Evolutionary conservation across 2,329 filamentous ascomycete species (phyloP).

Genomic region (Capronia americana): DNA sequence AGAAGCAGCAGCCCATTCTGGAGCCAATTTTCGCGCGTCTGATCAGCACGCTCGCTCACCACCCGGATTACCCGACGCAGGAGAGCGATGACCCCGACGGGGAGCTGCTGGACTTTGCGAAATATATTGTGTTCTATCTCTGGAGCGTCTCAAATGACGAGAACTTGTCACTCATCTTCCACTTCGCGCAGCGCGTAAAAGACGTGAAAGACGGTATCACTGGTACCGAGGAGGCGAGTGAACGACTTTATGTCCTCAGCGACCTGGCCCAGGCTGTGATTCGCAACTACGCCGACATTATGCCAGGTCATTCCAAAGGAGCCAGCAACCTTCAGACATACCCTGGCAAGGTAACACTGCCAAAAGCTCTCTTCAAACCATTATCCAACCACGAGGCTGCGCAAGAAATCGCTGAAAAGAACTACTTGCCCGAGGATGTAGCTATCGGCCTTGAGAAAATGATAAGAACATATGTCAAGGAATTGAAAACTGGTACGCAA

Average conservation of each 20-base stretch:
- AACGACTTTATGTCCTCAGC: constrained; percentile 77
- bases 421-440: constrained; percentile 77
- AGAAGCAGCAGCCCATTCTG: constrained; percentile 66
- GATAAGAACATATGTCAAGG: constrained; percentile 73
- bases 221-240: constrained; percentile 54
- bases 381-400: constrained; percentile 79
- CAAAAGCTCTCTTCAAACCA: constrained; percentile 76
- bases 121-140: constrained; percentile 90
- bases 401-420: constrained; percentile 83
- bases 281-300: constrained; percentile 82
- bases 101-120: constrained; percentile 79
- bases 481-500: constrained; percentile 47
- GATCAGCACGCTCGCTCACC: constrained; percentile 86
- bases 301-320: constrained; percentile 68
- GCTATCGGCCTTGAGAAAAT: constrained; percentile 78
- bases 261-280: constrained; percentile 85
- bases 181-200: constrained; percentile 91
- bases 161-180: constrained; percentile 87
- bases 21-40: constrained; percentile 83
- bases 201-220: constrained; percentile 81
- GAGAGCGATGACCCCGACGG: constrained; percentile 62
- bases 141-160: constrained; percentile 80
- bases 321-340: constrained; percentile 75
- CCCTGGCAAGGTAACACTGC: constrained; percentile 79
- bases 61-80: constrained; percentile 76